Evolutionary conservation across 2,329 filamentous ascomycete species (phyloP).

Genomic region (Penicillium thymicola): DNA sequence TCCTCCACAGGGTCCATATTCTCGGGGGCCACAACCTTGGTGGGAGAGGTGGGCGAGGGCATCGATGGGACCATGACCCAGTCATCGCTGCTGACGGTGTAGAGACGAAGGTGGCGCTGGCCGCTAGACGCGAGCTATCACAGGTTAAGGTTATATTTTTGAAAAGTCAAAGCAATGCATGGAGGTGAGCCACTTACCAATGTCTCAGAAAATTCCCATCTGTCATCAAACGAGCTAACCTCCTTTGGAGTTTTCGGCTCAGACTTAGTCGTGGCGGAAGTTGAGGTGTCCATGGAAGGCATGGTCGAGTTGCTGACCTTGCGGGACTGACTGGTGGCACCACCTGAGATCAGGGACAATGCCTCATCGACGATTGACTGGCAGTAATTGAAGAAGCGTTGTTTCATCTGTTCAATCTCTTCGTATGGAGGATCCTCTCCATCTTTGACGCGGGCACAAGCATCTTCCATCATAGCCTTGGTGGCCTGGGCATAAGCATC

Average conservation of each 20-base stretch:
- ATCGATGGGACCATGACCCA: constrained; percentile 25
- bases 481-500: constrained; percentile 2
- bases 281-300: background rate
- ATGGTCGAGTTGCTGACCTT: background rate
- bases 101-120: constrained; percentile 19
- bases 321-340: background rate
- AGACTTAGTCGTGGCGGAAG: background rate
- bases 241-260: background rate
- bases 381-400: constrained; percentile 25
- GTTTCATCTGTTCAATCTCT: constrained; percentile 5
- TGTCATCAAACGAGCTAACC: background rate
- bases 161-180: background rate
- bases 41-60: constrained; percentile 7
- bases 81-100: constrained; percentile 31
- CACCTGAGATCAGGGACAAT: background rate
- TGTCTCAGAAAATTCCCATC: background rate
- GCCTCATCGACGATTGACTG: background rate
- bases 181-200: background rate
- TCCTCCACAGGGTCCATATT: constrained; percentile 17
- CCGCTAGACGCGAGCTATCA: background rate
- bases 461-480: constrained; percentile 3
- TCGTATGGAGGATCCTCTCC: constrained; percentile 1
- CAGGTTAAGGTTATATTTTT: background rate
- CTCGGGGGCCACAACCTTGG: constrained; percentile 15
- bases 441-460: background rate